Percentiles rank a stretch among this genome's conserved stretches.
phyloP scores from a whole-genome alignment of 2,329 filamentous ascomycete genomes.

The Sporothrix sp. region DNA sequence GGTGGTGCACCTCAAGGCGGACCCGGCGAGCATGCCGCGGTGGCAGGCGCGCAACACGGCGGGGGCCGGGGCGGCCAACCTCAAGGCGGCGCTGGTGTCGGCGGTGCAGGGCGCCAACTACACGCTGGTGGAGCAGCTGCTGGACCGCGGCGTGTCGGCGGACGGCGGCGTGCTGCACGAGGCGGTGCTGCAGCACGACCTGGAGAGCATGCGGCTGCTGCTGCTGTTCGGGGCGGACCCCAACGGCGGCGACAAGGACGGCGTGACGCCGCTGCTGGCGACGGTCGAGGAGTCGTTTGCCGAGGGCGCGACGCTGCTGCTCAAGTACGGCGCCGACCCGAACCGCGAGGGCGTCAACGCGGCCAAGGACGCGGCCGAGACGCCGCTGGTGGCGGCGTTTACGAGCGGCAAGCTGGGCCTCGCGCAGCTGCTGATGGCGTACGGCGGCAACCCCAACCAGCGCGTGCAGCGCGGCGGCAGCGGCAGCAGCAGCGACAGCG shows the following conservation, averaged over 20 bases:
- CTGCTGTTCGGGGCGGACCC: constrained; percentile 48
- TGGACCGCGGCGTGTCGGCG: constrained; percentile 47
- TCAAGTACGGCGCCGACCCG: constrained; percentile 55
- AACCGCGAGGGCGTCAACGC: constrained; percentile 40
- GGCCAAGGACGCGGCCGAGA: constrained; percentile 34
- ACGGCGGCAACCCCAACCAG: constrained; percentile 49
- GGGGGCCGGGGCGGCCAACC: constrained; percentile 33
- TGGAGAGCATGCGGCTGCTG: constrained; percentile 44
- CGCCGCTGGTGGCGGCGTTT: constrained; percentile 43
- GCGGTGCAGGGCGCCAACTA: constrained; percentile 49
- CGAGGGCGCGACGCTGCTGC: constrained; percentile 47
- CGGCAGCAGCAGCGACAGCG: constrained; percentile 20
- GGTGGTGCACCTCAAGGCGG: constrained; percentile 40
- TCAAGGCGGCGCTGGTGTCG: constrained; percentile 39
- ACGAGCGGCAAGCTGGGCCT: constrained; percentile 45
- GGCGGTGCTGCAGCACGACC: constrained; percentile 40
- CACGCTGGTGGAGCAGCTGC: constrained; percentile 45
- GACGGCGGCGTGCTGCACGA: constrained; percentile 43
- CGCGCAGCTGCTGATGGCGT: constrained; percentile 49
- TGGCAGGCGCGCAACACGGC: constrained; percentile 38
- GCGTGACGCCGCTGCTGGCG: constrained; percentile 41
- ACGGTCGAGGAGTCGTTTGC: constrained; percentile 44
- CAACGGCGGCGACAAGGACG: constrained; percentile 40
- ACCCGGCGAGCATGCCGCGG: constrained; percentile 41
- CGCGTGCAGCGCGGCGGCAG: constrained; percentile 26